Conservation (phyloP, 1,284 basidiomycete species). For the Kwoniella shivajii region DNA sequence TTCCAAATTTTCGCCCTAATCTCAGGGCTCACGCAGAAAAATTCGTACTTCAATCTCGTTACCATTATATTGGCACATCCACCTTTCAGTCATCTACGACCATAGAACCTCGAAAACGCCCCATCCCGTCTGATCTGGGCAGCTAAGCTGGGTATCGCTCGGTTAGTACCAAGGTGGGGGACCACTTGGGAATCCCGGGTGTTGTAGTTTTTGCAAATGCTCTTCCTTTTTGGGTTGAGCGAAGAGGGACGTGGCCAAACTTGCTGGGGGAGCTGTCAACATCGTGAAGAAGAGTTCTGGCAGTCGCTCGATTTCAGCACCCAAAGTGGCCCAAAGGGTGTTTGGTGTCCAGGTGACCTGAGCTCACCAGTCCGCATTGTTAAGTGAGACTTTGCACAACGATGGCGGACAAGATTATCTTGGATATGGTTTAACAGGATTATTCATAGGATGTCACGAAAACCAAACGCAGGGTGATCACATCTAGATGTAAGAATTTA, state of each 20-base stretch:
- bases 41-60: no score
- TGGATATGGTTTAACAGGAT: no score
- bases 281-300: background rate
- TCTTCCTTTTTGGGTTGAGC: no score
- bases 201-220: slow-evolving; percentile 15
- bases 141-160: slow-evolving; percentile 12
- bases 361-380: no score
- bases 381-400: no score
- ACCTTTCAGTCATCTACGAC: slow-evolving; percentile 6
- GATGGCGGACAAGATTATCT: no score
- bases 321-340: background rate
- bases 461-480: no score
- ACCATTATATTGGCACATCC: background rate
- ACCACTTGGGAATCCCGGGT: slow-evolving; percentile 16
- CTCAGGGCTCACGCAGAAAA: no score
- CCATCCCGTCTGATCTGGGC: slow-evolving; percentile 9
- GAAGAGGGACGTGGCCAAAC: background rate
- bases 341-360: background rate
- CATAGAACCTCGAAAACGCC: slow-evolving; percentile 10
- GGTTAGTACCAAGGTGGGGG: slow-evolving; percentile 16
- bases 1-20: no score
- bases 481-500: no score
- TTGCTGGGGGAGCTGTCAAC: background rate
- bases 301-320: background rate
- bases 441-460: no score